These are phyloP conservation scores for Vigna nakashimae DNA, from an alignment of 306 rosid species.

Conservation along the genomic window DNA sequence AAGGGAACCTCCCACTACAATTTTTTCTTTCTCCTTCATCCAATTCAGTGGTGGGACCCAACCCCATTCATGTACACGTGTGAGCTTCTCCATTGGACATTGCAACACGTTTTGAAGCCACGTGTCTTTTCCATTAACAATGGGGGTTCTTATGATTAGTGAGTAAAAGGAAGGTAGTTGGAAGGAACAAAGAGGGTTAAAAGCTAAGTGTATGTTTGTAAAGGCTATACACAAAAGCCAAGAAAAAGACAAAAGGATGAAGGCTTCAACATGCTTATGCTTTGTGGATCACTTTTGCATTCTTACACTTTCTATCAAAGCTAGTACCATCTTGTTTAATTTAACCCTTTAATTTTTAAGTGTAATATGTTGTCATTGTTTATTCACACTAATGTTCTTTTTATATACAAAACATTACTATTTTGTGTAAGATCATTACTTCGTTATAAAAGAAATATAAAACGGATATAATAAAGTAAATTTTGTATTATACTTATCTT, in stretches of 20 bases:
- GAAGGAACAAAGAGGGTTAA: conserved; percentile 37
- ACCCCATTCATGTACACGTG: conserved; percentile 38
- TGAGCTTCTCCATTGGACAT: conserved; percentile 14
- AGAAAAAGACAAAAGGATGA: neutral
- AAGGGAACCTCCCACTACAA: conserved; percentile 45
- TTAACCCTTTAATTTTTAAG: neutral
- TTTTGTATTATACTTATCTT: too few relatives aligned
- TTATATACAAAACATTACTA: neutral
- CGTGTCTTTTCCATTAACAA: conserved; percentile 41
- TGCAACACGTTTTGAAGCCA: neutral
- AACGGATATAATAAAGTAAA: too few relatives aligned
- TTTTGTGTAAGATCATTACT: neutral
- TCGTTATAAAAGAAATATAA: neutral
- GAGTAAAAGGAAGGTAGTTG: conserved; percentile 33
- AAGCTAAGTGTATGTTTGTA: conserved; percentile 18
- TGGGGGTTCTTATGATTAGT: conserved; percentile 45
- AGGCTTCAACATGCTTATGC: neutral
- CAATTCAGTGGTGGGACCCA: conserved; percentile 40
- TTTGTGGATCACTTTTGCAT: conserved; percentile 21
- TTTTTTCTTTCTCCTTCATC: neutral
- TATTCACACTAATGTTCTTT: neutral
- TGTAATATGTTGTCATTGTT: neutral
- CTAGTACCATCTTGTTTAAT: neutral
- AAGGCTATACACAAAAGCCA: conserved; percentile 23
- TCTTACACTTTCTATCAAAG: neutral